A percentile compares a stretch with the other conserved stretches of the same genome.
These are phyloP conservation scores for Pichia deserticola DNA, from an alignment of 805 yeast genomes.

Conservation along the genomic window DNA sequence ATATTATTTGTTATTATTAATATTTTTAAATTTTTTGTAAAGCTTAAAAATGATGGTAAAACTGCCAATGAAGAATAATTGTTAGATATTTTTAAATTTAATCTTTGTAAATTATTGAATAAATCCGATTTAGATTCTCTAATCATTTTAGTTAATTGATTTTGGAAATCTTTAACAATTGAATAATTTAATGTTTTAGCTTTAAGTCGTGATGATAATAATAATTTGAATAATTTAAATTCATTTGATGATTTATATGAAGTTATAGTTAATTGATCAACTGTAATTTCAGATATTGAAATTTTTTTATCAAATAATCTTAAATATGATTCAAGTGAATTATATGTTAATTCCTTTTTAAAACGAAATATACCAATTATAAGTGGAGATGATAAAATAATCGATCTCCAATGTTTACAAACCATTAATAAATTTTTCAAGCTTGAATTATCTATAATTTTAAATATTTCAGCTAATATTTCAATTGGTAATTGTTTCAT, in stretches of 20 bases:
- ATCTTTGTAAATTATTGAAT: background rate
- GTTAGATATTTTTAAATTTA: background rate
- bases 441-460: background rate
- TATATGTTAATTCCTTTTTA: conserved; percentile 1
- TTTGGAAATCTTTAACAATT: background rate
- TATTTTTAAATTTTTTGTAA: background rate
- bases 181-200: background rate
- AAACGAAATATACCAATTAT: conserved; percentile 6
- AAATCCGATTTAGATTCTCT: conserved; percentile 3
- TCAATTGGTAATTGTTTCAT: conserved; percentile 9
- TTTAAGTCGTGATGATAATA: conserved; percentile 5
- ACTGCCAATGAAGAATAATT: background rate
- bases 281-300: conserved; percentile 1
- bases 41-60: background rate
- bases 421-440: conserved; percentile 6
- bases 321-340: conserved; percentile 1
- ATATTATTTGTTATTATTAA: background rate
- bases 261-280: conserved; percentile 1
- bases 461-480: conserved; percentile 6
- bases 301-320: conserved; percentile 9
- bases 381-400: conserved; percentile 7
- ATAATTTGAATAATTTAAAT: background rate
- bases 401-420: conserved; percentile 11
- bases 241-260: background rate
- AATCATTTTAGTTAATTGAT: conserved; percentile 4